These are phyloP conservation scores for Candida insectalens DNA, from an alignment of 805 yeast species.

Conservation along the genomic window DNA sequence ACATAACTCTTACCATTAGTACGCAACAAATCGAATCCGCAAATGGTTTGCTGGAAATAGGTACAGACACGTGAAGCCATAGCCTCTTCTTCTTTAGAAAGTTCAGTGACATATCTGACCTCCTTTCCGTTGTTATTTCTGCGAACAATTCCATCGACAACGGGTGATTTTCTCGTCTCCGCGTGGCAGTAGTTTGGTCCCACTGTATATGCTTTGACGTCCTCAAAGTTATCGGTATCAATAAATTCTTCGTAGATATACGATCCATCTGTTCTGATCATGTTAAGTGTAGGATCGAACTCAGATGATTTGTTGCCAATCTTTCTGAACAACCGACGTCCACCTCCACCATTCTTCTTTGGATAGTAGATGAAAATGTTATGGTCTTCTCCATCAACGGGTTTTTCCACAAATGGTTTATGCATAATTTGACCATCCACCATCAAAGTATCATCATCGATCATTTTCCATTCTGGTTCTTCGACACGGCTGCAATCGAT, in stretches of 20 bases:
- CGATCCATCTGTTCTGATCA: conserved; percentile 84
- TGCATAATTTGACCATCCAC: conserved; percentile 63
- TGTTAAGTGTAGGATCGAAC: conserved; percentile 69
- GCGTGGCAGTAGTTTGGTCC: conserved; percentile 92
- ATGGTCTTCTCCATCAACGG: conserved; percentile 98
- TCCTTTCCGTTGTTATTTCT: conserved; percentile 97
- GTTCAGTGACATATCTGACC: conserved; percentile 77
- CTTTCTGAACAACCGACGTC: conserved; percentile 85
- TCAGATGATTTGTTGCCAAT: conserved; percentile 97
- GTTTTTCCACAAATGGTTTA: conserved; percentile 96
- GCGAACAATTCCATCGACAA: conserved; percentile 97
- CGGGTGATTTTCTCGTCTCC: conserved; percentile 96
- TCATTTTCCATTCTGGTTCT: conserved; percentile 82
- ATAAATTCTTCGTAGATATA: conserved; percentile 88
- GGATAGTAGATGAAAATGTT: conserved; percentile 90
- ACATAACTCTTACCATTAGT: conserved; percentile 85
- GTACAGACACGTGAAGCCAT: conserved; percentile 74
- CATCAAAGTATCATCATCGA: conserved; percentile 73
- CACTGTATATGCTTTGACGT: conserved; percentile 96
- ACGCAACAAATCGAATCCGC: conserved; percentile 92
- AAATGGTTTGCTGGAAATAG: conserved; percentile 83
- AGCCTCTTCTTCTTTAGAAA: conserved; percentile 61
- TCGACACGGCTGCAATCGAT: conserved; percentile 36
- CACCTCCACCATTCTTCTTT: conserved; percentile 91
- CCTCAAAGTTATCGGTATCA: conserved; percentile 98